Conservation (phyloP, 306 rosid genomes). For the Hippophae rhamnoides region DNA sequence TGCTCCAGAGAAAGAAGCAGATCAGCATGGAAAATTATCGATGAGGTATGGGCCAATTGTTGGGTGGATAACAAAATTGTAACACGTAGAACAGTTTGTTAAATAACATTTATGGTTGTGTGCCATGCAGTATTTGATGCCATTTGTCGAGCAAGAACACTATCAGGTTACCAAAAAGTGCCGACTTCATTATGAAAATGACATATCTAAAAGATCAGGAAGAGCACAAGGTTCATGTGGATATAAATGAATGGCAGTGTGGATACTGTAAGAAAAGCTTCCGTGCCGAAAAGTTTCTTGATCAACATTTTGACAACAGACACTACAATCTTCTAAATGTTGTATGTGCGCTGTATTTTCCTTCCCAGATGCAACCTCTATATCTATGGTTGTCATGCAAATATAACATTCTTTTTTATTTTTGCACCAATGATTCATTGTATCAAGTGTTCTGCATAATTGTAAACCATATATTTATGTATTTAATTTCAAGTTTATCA, state of each 20-base stretch:
- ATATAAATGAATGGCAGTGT: slow-evolving; percentile 78
- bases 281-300: slow-evolving; percentile 78
- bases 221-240: slow-evolving; percentile 64
- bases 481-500: neutral
- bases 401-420: no score
- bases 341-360: slow-evolving; percentile 44
- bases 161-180: slow-evolving; percentile 57
- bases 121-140: slow-evolving; percentile 64
- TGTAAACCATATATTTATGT: no score
- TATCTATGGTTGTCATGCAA: no score
- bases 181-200: slow-evolving; percentile 68
- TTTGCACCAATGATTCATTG: no score
- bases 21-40: slow-evolving; percentile 61
- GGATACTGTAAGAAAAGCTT: slow-evolving; percentile 95
- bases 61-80: slow-evolving; percentile 1
- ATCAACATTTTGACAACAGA: slow-evolving; percentile 86
- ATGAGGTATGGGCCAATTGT: slow-evolving; percentile 39
- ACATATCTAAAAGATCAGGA: slow-evolving; percentile 87
- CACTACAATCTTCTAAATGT: slow-evolving; percentile 78
- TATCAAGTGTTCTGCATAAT: no score
- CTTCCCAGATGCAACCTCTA: slow-evolving; percentile 17
- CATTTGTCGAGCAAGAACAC: slow-evolving; percentile 65
- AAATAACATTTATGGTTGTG: slow-evolving; percentile 15
- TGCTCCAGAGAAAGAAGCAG: slow-evolving; percentile 93
- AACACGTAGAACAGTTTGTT: slow-evolving; percentile 12